Evolutionary conservation across 2,329 filamentous ascomycete species (phyloP).

Genomic region (Aphanoascus verrucosus): DNA sequence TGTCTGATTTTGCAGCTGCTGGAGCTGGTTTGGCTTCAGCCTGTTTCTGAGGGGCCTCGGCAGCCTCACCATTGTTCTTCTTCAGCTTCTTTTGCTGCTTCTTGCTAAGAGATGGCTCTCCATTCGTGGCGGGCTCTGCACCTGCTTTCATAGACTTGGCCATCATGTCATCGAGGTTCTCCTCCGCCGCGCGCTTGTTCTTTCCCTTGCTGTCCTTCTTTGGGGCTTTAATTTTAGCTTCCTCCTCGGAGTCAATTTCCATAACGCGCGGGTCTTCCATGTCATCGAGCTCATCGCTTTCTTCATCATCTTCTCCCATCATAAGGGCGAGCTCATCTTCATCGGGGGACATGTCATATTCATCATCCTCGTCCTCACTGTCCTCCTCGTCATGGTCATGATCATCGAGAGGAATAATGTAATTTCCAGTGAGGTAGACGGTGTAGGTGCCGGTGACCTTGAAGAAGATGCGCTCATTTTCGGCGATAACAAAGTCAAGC

Average conservation of each 20-base stretch:
- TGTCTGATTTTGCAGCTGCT: slow-evolving; percentile 53
- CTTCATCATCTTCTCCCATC: slow-evolving; percentile 43
- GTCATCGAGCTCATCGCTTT: slow-evolving; percentile 67
- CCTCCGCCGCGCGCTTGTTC: slow-evolving; percentile 86
- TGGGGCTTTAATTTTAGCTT: slow-evolving; percentile 46
- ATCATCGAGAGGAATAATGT: slow-evolving; percentile 55
- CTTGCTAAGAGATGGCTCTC: slow-evolving; percentile 74
- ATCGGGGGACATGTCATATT: slow-evolving; percentile 45
- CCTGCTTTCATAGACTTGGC: slow-evolving; percentile 53
- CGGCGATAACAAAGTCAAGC: slow-evolving; percentile 80
- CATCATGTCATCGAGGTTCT: slow-evolving; percentile 71
- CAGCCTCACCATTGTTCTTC: slow-evolving; percentile 93
- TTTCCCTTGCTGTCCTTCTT: slow-evolving; percentile 55
- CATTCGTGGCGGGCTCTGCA: slow-evolving; percentile 40
- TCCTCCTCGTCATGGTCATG: slow-evolving; percentile 41
- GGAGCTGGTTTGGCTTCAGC: slow-evolving; percentile 50
- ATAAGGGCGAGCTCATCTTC: slow-evolving; percentile 63
- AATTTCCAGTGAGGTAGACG: slow-evolving; percentile 91
- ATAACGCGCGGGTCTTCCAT: slow-evolving; percentile 70
- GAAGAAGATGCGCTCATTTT: slow-evolving; percentile 87
- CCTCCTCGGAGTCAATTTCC: slow-evolving; percentile 71
- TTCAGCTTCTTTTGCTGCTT: slow-evolving; percentile 97
- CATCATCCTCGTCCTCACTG: slow-evolving; percentile 58
- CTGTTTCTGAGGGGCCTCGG: slow-evolving; percentile 43
- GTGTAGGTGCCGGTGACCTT: slow-evolving; percentile 80